Evolutionary conservation across 2,329 filamentous ascomycete species (phyloP), one percentile per base, ranked within the genome.

Genomic region (Pseudopyrenochaeta lycopersici): DNA sequence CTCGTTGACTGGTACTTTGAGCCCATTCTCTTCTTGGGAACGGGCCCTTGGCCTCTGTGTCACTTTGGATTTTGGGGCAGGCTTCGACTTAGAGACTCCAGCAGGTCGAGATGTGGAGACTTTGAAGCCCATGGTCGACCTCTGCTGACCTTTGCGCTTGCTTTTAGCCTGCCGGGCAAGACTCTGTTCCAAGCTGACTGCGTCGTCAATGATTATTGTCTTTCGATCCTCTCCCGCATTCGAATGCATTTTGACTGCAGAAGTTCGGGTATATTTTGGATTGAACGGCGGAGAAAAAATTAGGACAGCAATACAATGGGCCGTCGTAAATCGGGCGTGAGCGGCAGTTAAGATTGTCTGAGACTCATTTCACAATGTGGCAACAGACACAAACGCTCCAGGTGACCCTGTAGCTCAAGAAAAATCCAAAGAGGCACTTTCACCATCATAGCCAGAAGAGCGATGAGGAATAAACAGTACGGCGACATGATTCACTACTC

Each of bases 11-110:
- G 53, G 58, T 0, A 66, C 51, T 11, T 30, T 48, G 10, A 65
- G 41, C 5, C 63, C 62, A 23, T 60, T 29, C 9, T 43, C 49
- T 29, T 57, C 49, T 15, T 58, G 64, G 20, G 58, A 55, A 1
- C 23, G 40, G 4, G 39, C n/a, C n/a, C 11, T 11, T 10, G 31
- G 6, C 9, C n/a, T 20, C 3, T 27, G 18, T 31, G 15, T 38
- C 4, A n/a, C 30, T 11, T 17, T 54, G 23, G 32, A 20, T 21
- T 30, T 30, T 40, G 33, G 23, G 35, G 31, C 18, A 14, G 15
- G 7, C 35, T 20, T 38, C 17, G n/a, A 12, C 15, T 38, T 38
- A 7, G 12, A 20, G 17, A 39, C 10, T 10, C 35, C 35, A 6
- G 35, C 35, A 9, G 12, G 9, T 21, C 12, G 35, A 20, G 35